Conservation (phyloP, 2,329 filamentous ascomycete species). For the Sclerotiophoma versabilis region DNA sequence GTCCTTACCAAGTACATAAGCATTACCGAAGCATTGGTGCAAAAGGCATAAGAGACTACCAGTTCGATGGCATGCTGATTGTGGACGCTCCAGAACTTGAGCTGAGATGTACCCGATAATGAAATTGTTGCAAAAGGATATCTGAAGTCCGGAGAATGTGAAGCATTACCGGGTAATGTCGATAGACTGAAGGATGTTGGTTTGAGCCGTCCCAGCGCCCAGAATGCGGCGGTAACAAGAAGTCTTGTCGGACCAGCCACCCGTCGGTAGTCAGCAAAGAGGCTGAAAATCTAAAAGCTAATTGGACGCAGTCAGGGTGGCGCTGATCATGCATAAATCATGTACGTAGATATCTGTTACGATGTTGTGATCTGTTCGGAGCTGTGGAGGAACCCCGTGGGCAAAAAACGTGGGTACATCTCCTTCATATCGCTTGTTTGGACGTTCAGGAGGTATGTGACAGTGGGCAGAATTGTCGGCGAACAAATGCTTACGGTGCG, state of each 20-base stretch:
- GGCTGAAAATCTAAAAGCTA: neutral
- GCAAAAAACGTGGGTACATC: neutral
- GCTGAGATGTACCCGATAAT: neutral
- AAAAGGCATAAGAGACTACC: neutral
- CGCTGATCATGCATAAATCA: neutral
- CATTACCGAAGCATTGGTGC: conserved; percentile 3
- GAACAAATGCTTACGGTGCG: neutral
- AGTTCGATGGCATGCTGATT: neutral
- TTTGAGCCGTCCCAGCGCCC: conserved; percentile 1
- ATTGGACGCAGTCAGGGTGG: neutral
- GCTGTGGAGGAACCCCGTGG: conserved; percentile 1
- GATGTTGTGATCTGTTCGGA: neutral
- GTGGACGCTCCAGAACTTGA: neutral
- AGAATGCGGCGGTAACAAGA: conserved; percentile 1
- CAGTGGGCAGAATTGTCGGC: neutral
- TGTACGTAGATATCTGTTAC: neutral
- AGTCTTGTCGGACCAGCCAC: conserved; percentile 2
- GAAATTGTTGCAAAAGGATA: neutral
- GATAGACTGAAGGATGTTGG: neutral
- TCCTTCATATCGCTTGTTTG: neutral
- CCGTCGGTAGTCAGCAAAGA: conserved; percentile 1
- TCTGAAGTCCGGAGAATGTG: neutral
- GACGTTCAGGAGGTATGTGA: neutral
- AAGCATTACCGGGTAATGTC: conserved; percentile 1
- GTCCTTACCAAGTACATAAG: neutral